phyloP scores from a whole-genome alignment of 345 rosid species.

The Eucalyptus regnans region DNA sequence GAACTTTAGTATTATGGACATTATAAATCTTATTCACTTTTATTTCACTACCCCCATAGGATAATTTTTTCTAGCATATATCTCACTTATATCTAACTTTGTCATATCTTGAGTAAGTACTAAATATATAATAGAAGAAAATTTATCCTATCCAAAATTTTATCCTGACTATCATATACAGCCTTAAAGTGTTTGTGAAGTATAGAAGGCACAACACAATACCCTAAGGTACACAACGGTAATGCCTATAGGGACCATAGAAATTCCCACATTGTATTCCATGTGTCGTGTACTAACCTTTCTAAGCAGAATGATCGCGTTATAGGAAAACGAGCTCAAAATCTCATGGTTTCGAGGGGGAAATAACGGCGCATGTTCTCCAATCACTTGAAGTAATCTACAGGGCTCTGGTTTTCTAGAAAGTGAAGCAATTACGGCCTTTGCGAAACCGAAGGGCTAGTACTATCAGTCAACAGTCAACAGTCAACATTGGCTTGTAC shows the following conservation, averaged over 20 bases:
- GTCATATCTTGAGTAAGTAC: too few species aligned
- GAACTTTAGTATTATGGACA: too few species aligned
- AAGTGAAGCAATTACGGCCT: not conserved
- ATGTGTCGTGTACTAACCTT: not conserved
- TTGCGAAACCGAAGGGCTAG: not conserved
- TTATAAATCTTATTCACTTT: too few species aligned
- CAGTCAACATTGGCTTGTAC: not conserved
- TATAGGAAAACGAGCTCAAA: not conserved
- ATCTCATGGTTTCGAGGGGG: not conserved
- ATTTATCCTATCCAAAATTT: accelerated
- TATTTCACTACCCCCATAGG: accelerated
- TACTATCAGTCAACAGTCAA: not conserved
- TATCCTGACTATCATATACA: accelerated
- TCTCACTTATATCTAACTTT: too few species aligned
- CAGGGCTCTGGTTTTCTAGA: not conserved
- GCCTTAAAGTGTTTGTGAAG: not conserved
- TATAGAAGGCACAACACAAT: not conserved
- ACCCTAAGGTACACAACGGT: not conserved
- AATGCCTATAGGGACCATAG: not conserved
- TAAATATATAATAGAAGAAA: too few species aligned
- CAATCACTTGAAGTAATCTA: not conserved
- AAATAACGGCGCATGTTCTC: too few species aligned
- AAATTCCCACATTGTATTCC: not conserved
- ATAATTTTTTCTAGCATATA: too few species aligned
- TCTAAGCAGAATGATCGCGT: not conserved